Evolutionary conservation across 805 yeast species (phyloP).

Genomic region (Candida coleopterorum): DNA sequence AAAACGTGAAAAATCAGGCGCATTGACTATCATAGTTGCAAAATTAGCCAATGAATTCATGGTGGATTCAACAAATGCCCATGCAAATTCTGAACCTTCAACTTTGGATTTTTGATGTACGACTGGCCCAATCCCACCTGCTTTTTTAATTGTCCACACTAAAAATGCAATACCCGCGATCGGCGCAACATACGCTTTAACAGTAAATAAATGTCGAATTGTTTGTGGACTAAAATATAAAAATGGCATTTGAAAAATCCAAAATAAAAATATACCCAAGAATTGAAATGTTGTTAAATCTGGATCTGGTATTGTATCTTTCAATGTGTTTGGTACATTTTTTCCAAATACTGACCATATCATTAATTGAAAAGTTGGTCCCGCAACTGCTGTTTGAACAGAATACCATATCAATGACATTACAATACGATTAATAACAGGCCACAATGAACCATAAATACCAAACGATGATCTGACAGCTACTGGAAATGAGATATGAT

Average conservation of each 20-base stretch:
- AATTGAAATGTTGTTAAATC: slow-evolving; percentile 70
- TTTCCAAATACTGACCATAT: slow-evolving; percentile 69
- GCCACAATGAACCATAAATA: slow-evolving; percentile 83
- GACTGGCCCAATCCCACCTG: slow-evolving; percentile 74
- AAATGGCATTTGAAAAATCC: slow-evolving; percentile 76
- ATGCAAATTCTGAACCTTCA: slow-evolving; percentile 60
- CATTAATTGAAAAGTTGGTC: slow-evolving; percentile 75
- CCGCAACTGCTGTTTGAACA: slow-evolving; percentile 82
- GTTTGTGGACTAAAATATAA: slow-evolving; percentile 79
- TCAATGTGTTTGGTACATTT: slow-evolving; percentile 57
- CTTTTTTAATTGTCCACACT: slow-evolving; percentile 78
- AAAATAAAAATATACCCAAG: slow-evolving; percentile 74
- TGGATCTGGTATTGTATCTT: slow-evolving; percentile 52
- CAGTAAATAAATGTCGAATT: slow-evolving; percentile 78
- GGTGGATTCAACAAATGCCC: slow-evolving; percentile 76
- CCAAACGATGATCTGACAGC: slow-evolving; percentile 81
- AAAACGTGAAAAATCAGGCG: slow-evolving; percentile 87
- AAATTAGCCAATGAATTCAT: slow-evolving; percentile 84
- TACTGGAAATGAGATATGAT: slow-evolving; percentile 84
- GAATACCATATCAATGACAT: slow-evolving; percentile 88
- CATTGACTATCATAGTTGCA: slow-evolving; percentile 79
- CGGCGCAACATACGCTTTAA: slow-evolving; percentile 75
- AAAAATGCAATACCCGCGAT: slow-evolving; percentile 79
- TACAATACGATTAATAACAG: slow-evolving; percentile 79
- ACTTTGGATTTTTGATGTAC: slow-evolving; percentile 47